Percentiles rank a stretch among this genome's conserved stretches.
Conservation (phyloP, 2,329 filamentous ascomycete genomes). For the Akanthomyces dipterigenus region DNA sequence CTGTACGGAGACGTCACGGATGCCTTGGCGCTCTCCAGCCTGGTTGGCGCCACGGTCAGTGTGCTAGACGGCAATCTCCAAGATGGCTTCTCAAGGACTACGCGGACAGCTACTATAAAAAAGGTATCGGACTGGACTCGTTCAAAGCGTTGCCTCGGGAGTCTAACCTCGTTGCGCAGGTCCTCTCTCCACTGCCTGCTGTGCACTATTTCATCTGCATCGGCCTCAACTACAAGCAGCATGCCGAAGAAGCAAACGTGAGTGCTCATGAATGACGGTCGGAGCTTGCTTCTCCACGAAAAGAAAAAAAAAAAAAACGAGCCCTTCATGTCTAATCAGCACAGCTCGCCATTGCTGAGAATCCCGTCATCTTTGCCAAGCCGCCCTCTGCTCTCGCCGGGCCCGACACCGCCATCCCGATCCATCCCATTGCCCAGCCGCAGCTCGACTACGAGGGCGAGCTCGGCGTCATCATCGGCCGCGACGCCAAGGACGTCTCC, state of each 20-base stretch:
- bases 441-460: conserved; percentile 28
- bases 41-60: not conserved
- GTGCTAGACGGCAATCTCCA: not conserved
- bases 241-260: conserved; percentile 21
- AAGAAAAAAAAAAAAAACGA: too few relatives aligned
- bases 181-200: not conserved
- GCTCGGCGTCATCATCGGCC: conserved; percentile 42
- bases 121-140: not conserved
- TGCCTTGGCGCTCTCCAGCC: not conserved
- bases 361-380: conserved; percentile 17
- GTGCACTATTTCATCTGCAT: conserved; percentile 19
- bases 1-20: not conserved
- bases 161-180: not conserved
- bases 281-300: too few relatives aligned
- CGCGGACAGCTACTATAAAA: not conserved
- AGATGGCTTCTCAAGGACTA: not conserved
- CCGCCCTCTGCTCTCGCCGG: conserved; percentile 16
- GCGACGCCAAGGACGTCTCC: conserved; percentile 39
- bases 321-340: not conserved
- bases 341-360: not conserved
- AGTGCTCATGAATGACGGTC: not conserved
- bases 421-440: conserved; percentile 36
- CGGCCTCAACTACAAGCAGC: conserved; percentile 21
- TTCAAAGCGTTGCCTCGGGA: too few relatives aligned
- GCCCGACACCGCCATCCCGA: conserved; percentile 19